Conservation (phyloP, 2,329 filamentous ascomycete genomes). For the Xylariaceae sp. region DNA sequence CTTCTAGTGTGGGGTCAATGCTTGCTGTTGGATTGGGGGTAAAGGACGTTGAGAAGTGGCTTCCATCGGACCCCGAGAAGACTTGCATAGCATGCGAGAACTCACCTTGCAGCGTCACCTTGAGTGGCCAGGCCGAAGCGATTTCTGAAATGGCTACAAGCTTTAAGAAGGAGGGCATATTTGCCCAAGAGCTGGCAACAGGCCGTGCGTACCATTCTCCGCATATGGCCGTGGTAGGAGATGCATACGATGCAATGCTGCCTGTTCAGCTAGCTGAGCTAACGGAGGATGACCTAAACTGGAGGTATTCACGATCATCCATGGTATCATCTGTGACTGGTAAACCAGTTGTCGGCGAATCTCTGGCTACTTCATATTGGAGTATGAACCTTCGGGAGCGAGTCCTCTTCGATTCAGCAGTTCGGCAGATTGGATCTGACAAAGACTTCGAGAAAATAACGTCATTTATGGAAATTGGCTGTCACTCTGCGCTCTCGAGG, state of each 20-base stretch:
- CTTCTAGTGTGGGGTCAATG: constrained; percentile 25
- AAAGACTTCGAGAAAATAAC: constrained; percentile 23
- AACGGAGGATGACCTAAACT: constrained; percentile 12
- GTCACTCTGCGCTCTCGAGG: constrained; percentile 26
- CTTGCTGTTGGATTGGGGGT: constrained; percentile 29
- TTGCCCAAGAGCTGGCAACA: constrained; percentile 43
- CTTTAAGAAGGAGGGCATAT: constrained; percentile 41
- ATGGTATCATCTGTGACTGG: constrained; percentile 26
- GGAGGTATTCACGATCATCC: constrained; percentile 8
- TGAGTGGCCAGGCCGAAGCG: constrained; percentile 44
- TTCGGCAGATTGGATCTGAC: constrained; percentile 35
- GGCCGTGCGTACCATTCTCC: constrained; percentile 38
- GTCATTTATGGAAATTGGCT: constrained; percentile 21
- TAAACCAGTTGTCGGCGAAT: constrained; percentile 4
- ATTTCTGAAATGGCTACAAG: constrained; percentile 37
- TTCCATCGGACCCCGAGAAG: constrained; percentile 10
- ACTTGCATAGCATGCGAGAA: constrained; percentile 36
- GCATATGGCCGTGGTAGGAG: constrained; percentile 40
- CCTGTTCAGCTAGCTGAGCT: constrained; percentile 8
- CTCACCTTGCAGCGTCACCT: constrained; percentile 39
- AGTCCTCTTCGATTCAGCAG: constrained; percentile 31
- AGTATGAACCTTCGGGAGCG: constrained; percentile 21
- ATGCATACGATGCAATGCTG: constrained; percentile 17
- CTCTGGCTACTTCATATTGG: constrained; percentile 21
- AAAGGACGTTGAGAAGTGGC: constrained; percentile 20